A percentile compares a stretch with the other conserved stretches of the same genome.
Conservation (phyloP, 805 yeast species). For the Candida stauntonica region DNA sequence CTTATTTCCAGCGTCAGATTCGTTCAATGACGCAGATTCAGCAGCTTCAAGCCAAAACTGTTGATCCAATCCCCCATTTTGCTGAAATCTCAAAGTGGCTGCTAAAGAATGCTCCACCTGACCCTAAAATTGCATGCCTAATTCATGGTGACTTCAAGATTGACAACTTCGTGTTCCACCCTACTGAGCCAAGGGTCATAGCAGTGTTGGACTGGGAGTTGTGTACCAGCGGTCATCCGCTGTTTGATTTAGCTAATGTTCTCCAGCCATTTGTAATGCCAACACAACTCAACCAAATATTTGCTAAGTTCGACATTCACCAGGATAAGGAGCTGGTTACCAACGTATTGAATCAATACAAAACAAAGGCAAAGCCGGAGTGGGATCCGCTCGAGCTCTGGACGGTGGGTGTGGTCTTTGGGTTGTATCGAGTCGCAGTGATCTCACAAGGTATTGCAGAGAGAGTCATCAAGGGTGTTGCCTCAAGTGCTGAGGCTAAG, state of each 20-base stretch:
- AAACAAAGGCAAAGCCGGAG: conserved; percentile 8
- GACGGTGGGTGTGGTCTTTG: conserved; percentile 52
- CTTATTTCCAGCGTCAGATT: conserved; percentile 52
- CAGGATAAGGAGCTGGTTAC: conserved; percentile 13
- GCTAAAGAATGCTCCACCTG: conserved; percentile 40
- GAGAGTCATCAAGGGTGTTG: conserved; percentile 46
- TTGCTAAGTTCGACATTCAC: conserved; percentile 22
- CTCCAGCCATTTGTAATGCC: conserved; percentile 52
- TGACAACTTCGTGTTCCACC: conserved; percentile 60
- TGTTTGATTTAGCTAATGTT: conserved; percentile 56
- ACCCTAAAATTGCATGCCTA: conserved; percentile 39
- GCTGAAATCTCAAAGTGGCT: conserved; percentile 40
- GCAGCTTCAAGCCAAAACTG: conserved; percentile 32
- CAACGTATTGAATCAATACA: conserved; percentile 20
- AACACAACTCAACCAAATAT: conserved; percentile 30
- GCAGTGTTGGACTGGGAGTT: conserved; percentile 66
- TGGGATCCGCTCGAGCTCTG: conserved; percentile 34
- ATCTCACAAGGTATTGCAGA: conserved; percentile 62
- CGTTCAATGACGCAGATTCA: conserved; percentile 42
- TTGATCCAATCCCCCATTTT: conserved; percentile 46
- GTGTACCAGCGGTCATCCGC: conserved; percentile 61
- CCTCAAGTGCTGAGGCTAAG: conserved; percentile 48
- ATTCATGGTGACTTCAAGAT: conserved; percentile 65
- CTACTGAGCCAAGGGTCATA: conserved; percentile 42
- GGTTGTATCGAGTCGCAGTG: conserved; percentile 49